Percentiles rank a stretch among this genome's conserved stretches.
Conservation (phyloP, 106 monocot species). For the Triglochin maritima region DNA sequence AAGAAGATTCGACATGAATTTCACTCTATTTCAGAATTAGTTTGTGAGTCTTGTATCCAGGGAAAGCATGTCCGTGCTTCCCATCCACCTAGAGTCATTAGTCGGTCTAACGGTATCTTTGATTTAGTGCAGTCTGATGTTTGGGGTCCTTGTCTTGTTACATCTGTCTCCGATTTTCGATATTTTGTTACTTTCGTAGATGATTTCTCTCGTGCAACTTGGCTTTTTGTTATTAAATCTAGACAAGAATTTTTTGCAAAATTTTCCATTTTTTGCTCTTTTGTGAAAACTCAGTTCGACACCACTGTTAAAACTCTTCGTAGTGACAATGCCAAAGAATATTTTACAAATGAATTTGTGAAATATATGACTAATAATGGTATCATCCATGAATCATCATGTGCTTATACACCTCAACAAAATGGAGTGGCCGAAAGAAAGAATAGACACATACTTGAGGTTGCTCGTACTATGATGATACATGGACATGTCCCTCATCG, state of each 20-base stretch:
- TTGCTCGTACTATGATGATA: not conserved
- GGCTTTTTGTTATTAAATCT: not conserved
- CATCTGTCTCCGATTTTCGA: not conserved
- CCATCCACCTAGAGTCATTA: too few relatives aligned
- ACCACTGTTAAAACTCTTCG: not conserved
- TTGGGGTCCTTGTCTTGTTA: not conserved
- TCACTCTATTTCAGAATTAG: not conserved
- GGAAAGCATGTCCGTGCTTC: not conserved
- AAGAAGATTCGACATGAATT: too few relatives aligned
- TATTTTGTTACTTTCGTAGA: not conserved
- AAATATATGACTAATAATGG: not conserved
- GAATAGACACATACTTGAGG: not conserved
- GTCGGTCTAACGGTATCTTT: not conserved
- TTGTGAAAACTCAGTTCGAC: not conserved
- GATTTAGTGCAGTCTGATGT: not conserved
- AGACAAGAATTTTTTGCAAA: not conserved
- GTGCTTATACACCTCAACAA: slow-evolving; percentile 1
- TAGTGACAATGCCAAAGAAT: not conserved
- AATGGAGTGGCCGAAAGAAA: not conserved
- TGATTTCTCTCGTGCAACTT: not conserved
- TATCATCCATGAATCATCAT: not conserved
- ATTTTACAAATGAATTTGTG: not conserved
- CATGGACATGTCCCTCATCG: not conserved
- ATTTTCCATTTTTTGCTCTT: not conserved
- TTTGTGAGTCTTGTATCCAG: not conserved